Base-by-base conservation (phyloP, 2,329 filamentous ascomycete species). In the Aspergillus ochraceus region DNA sequence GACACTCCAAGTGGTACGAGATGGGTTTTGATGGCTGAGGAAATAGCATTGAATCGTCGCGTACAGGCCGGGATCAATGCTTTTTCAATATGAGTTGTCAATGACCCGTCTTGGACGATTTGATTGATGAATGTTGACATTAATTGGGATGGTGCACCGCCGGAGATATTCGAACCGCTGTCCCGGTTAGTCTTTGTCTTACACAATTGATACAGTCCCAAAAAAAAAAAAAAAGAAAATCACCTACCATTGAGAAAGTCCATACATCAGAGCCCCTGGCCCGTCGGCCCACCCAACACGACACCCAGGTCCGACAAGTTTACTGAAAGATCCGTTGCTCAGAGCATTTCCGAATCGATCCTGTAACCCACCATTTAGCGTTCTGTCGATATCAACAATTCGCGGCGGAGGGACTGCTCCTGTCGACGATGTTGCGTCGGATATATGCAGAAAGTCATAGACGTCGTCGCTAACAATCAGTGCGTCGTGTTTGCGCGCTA, bases 391-490 rank as follows among this genome's bases (percentile, higher is more conserved):
- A 71, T 96, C 92, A 14, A 90, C 86, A 1, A 96, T 80, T 1
- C 92, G 86, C 4, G 92, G 91, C 10, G 92, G 63, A 36, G 74
- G 58, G 42, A 57, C 56, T 19, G 49, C 76, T 69, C 1, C 9
- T 1, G 20, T 30, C 17, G 6, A 12, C 5, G 53, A 49, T 10
- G 24, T 6, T 1, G 78, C 68, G 2, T 85, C 83, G 91, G 92
- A 97, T 11, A 17, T 19, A 71, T 93, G 90, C 6, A 98, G 81
- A 64, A 94, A 89, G 73, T 98, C 94, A 72, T 98, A 98, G 10
- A 97, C 92, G 73, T 98, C 94, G 77, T 98, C 94, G 55, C 86
- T 86, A 36, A 97, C 82, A 57, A 97, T 77, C 17, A 97, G 83
- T 5, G 91, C 91, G 73, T 97, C 88, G 73, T 89, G 86, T 60